A percentile compares a stretch with the other conserved stretches of the same genome.
Conservation (phyloP, 495 filamentous ascomycete species). For the Bryoglossum gracile region DNA sequence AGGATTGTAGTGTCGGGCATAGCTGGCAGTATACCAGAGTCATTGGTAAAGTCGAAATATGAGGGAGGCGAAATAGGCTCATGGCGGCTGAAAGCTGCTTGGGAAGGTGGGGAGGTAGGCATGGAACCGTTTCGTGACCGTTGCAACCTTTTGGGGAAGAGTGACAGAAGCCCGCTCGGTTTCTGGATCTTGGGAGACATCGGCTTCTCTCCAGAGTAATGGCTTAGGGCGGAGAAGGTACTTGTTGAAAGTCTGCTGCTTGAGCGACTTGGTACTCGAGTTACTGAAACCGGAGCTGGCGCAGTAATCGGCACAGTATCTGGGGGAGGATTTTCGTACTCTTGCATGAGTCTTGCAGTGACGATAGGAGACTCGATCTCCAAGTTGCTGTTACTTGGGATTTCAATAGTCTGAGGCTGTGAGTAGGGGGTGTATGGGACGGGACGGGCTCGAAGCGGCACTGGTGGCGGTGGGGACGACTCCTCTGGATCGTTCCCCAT, state of each 20-base stretch:
- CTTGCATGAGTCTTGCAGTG: neutral
- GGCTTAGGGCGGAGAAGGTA: neutral
- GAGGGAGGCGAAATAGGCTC: too few relatives aligned
- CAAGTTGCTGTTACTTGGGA: too few relatives aligned
- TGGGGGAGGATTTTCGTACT: neutral
- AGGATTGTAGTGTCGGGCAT: neutral
- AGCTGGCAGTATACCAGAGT: neutral
- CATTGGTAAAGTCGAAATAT: neutral
- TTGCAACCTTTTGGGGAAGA: too few relatives aligned
- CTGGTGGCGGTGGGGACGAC: neutral
- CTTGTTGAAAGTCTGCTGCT: conserved; percentile 12
- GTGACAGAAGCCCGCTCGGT: neutral
- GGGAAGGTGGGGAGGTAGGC: neutral
- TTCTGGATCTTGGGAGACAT: neutral
- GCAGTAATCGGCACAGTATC: neutral
- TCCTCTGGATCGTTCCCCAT: neutral
- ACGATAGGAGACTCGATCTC: too few relatives aligned
- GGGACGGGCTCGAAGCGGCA: too few relatives aligned
- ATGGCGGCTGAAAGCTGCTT: too few relatives aligned
- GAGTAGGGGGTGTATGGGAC: too few relatives aligned
- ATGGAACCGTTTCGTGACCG: too few relatives aligned
- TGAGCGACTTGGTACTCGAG: conserved; percentile 5
- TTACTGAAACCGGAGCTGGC: too few relatives aligned
- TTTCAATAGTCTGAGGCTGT: too few relatives aligned
- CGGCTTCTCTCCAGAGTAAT: neutral